These are phyloP conservation scores for Mortierella sp. DNA, from an alignment of 371 early-diverging fungal genomes.

Conservation along the genomic window DNA sequence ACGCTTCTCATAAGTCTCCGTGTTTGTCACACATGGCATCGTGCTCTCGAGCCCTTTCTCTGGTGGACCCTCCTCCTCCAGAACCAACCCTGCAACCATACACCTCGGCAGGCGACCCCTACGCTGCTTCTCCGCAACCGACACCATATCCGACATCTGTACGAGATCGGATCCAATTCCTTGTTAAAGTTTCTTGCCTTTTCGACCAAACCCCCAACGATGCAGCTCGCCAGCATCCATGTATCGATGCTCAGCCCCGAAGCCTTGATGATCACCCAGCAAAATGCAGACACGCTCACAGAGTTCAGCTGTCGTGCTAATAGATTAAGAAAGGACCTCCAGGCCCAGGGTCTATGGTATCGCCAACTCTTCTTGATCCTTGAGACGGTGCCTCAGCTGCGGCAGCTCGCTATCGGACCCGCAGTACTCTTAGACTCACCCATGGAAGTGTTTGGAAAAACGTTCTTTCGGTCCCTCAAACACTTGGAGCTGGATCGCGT, in stretches of 20 bases:
- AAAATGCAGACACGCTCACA: slow-evolving; percentile 9
- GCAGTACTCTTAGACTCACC: slow-evolving; percentile 14
- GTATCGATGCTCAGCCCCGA: slow-evolving; percentile 27
- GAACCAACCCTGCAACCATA: slow-evolving; percentile 27
- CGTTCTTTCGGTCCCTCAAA: slow-evolving; percentile 2
- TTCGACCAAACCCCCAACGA: not conserved
- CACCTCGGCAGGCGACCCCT: slow-evolving; percentile 21
- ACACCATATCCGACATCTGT: slow-evolving; percentile 24
- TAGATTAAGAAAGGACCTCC: slow-evolving; percentile 10
- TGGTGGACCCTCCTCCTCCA: slow-evolving; percentile 23
- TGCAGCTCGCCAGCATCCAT: slow-evolving; percentile 13
- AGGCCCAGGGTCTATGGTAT: slow-evolving; percentile 18
- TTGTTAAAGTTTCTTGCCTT: slow-evolving; percentile 21
- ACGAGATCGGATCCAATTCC: slow-evolving; percentile 23
- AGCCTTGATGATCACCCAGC: slow-evolving; percentile 20
- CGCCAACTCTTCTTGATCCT: slow-evolving; percentile 26
- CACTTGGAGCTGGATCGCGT: slow-evolving; percentile 20
- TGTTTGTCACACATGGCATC: slow-evolving; percentile 22
- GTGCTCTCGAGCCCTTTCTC: slow-evolving; percentile 11
- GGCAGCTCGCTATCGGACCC: slow-evolving; percentile 19
- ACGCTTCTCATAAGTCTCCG: not conserved
- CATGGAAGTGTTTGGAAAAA: slow-evolving; percentile 10
- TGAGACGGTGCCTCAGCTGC: slow-evolving; percentile 9
- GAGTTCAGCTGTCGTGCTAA: slow-evolving; percentile 26
- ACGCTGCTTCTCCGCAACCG: slow-evolving; percentile 20